Conservation (phyloP, 768 basidiomycete species). For the Boletus coccyginus region DNA sequence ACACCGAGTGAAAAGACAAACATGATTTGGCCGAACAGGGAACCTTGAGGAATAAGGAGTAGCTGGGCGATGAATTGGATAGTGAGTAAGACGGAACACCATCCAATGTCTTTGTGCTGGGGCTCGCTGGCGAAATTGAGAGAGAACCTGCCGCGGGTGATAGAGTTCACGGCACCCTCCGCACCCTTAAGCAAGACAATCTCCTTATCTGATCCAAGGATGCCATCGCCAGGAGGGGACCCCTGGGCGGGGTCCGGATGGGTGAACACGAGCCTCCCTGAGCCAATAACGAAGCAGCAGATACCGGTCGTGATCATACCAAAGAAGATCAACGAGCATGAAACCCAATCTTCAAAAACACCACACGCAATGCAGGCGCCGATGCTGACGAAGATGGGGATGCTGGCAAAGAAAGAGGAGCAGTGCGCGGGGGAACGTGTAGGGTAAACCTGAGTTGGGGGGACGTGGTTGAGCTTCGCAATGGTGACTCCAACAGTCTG, state of each 20-base stretch:
- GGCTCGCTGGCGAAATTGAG: constrained; percentile 11
- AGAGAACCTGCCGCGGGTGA: constrained; percentile 32
- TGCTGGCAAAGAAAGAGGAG: constrained; percentile 26
- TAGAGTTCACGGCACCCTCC: constrained; percentile 30
- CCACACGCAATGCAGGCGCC: constrained; percentile 29
- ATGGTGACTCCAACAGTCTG: constrained; percentile 27
- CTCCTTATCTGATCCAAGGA: constrained; percentile 22
- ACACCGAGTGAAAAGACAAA: no score
- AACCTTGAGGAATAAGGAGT: no score
- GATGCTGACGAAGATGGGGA: constrained; percentile 31
- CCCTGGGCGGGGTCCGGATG: constrained; percentile 26
- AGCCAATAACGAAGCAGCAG: constrained; percentile 33
- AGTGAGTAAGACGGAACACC: constrained; percentile 31
- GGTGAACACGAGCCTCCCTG: constrained; percentile 27
- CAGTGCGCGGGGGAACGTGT: constrained; percentile 13
- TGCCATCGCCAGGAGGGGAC: constrained; percentile 31
- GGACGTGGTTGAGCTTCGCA: constrained; percentile 23
- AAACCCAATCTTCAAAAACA: constrained; percentile 32
- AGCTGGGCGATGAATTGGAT: background rate
- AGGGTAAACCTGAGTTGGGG: constrained; percentile 15
- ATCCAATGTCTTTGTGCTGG: constrained; percentile 26
- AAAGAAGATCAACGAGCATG: constrained; percentile 34
- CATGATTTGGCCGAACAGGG: no score
- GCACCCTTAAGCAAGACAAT: constrained; percentile 28
- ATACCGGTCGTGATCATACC: constrained; percentile 33